Percentiles rank a stretch among this genome's conserved stretches.
Evolutionary conservation across 1,284 basidiomycete genomes (phyloP).

Genomic region (Sutorius eximius): DNA sequence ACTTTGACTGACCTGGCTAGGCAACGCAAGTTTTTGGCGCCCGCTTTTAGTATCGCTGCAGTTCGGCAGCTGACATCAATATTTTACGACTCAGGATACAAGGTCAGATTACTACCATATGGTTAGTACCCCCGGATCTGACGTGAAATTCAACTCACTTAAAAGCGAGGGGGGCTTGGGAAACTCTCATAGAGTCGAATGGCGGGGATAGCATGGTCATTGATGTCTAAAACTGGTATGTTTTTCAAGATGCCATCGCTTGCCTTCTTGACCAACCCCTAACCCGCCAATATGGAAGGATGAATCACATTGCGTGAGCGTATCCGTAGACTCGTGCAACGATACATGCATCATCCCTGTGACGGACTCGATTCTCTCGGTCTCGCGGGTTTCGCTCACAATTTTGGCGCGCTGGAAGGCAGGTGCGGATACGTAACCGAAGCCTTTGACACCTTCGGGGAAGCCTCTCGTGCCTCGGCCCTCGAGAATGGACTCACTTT

Average conservation of each 20-base stretch:
- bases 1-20: too few species aligned
- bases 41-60: too few species aligned
- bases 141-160: not conserved
- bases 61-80: not conserved
- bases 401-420: not conserved
- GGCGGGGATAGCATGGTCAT: conserved; percentile 37
- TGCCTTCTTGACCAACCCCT: not conserved
- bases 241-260: not conserved
- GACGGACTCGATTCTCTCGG: not conserved
- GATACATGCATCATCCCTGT: not conserved
- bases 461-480: conserved; percentile 22
- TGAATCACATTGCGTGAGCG: conserved; percentile 45
- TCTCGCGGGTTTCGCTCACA: not conserved
- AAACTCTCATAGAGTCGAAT: conserved; percentile 40
- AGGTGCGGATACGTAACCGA: conserved; percentile 36
- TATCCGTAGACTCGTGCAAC: too few species aligned
- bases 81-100: too few species aligned
- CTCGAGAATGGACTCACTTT: conserved; percentile 38
- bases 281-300: conserved; percentile 30
- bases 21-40: too few species aligned
- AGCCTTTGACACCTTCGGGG: conserved; percentile 41
- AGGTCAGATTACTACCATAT: not conserved
- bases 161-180: conserved; percentile 49
- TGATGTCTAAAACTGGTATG: conserved; percentile 44
- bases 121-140: too few species aligned